phyloP scores from a whole-genome alignment of 805 yeast genomes.

The Kazachstania viticola region DNA sequence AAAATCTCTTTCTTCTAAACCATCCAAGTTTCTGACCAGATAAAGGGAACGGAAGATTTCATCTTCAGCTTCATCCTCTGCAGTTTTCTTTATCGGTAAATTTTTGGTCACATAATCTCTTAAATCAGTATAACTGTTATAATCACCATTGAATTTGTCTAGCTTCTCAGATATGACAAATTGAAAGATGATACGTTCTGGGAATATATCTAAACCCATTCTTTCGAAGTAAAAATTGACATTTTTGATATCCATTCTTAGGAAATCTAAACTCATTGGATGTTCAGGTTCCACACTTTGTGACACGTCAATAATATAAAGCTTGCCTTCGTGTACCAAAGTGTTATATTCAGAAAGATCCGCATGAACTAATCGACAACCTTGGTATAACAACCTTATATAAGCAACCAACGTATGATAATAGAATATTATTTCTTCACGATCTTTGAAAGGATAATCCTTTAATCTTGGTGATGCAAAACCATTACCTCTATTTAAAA shows the following conservation, averaged over 20 bases:
- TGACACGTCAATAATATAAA: slow-evolving; percentile 90
- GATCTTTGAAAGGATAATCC: slow-evolving; percentile 66
- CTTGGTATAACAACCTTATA: slow-evolving; percentile 79
- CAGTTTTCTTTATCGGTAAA: slow-evolving; percentile 45
- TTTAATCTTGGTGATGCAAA: slow-evolving; percentile 84
- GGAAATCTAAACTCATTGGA: slow-evolving; percentile 88
- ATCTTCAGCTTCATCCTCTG: slow-evolving; percentile 57
- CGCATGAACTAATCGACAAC: slow-evolving; percentile 88
- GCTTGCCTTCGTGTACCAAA: slow-evolving; percentile 64
- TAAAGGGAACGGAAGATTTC: slow-evolving; percentile 78
- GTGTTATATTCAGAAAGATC: slow-evolving; percentile 92
- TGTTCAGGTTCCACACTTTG: slow-evolving; percentile 97
- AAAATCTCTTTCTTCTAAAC: slow-evolving; percentile 84
- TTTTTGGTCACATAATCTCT: slow-evolving; percentile 29
- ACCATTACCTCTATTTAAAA: slow-evolving; percentile 61
- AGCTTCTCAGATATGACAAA: slow-evolving; percentile 49
- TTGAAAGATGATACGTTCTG: slow-evolving; percentile 73
- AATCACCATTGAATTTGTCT: slow-evolving; percentile 30
- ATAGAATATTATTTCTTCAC: slow-evolving; percentile 51
- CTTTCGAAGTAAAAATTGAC: slow-evolving; percentile 77
- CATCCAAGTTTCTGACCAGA: slow-evolving; percentile 65
- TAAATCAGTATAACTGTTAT: slow-evolving; percentile 24
- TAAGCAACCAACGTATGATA: slow-evolving; percentile 73
- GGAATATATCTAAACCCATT: slow-evolving; percentile 62
- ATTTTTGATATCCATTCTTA: slow-evolving; percentile 95